phyloP scores from a whole-genome alignment of 2,329 filamentous ascomycete species.

The Cladosporium oxysporum region DNA sequence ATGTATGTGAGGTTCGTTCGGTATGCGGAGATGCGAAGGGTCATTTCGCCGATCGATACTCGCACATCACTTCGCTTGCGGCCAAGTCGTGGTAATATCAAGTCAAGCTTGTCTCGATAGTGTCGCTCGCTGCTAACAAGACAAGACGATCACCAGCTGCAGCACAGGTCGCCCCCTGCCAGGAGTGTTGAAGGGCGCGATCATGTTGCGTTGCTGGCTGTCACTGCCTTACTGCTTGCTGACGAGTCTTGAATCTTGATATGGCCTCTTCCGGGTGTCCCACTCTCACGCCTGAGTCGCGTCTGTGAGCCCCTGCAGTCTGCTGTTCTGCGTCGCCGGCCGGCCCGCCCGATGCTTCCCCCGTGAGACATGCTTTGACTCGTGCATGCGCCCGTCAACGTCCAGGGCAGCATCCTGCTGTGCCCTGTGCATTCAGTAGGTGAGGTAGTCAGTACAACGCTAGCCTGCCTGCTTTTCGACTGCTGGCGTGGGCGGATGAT shows the following conservation, averaged over 20 bases:
- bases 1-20: neutral
- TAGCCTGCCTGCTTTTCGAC: neutral
- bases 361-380: constrained; percentile 4
- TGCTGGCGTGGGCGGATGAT: neutral
- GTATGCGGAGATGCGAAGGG: neutral
- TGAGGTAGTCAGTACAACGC: neutral
- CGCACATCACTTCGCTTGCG: neutral
- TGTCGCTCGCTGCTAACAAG: neutral
- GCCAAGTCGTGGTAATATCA: neutral
- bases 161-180: neutral
- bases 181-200: neutral
- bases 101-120: neutral
- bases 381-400: neutral
- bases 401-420: neutral
- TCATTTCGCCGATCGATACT: neutral
- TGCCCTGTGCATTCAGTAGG: neutral
- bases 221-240: neutral
- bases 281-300: neutral
- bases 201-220: neutral
- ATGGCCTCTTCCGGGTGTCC: neutral
- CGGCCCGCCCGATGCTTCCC: neutral
- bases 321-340: constrained; percentile 1
- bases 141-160: neutral
- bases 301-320: constrained; percentile 6
- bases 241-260: neutral